Conservation (phyloP, 345 rosid species). For the Camelina neglecta region DNA sequence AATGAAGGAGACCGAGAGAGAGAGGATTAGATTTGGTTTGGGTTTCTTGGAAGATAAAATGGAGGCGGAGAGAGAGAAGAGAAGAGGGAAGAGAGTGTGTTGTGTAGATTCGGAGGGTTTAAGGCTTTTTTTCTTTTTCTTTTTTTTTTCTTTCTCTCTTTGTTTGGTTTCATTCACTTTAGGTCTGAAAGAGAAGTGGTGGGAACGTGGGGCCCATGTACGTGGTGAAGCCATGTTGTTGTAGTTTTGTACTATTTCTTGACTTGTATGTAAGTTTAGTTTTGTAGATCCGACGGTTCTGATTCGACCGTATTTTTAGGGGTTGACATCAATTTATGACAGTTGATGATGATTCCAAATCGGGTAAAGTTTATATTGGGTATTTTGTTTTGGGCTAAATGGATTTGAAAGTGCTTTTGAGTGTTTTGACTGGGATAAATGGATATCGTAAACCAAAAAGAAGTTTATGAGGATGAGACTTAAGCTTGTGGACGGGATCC, state of each 20-base stretch:
- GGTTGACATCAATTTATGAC: constrained; percentile 39
- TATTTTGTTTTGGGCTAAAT: too few relatives aligned
- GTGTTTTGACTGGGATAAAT: too few relatives aligned
- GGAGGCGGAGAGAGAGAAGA: constrained; percentile 47
- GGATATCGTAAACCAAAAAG: too few relatives aligned
- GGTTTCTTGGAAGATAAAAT: constrained; percentile 2
- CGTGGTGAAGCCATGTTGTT: constrained; percentile 4
- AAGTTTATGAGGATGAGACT: too few relatives aligned
- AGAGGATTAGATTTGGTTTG: constrained; percentile 35
- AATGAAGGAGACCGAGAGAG: constrained; percentile 39
- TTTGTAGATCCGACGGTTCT: constrained; percentile 39
- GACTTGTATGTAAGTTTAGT: too few relatives aligned
- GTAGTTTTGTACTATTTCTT: background rate
- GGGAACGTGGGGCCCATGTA: constrained; percentile 44
- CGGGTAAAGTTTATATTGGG: too few relatives aligned
- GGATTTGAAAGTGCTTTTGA: too few relatives aligned
- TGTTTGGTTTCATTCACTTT: background rate
- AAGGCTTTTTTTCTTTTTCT: constrained; percentile 11
- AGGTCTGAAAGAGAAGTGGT: constrained; percentile 40
- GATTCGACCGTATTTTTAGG: constrained; percentile 40
- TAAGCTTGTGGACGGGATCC: too few relatives aligned
- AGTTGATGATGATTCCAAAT: background rate
- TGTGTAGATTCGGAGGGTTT: constrained; percentile 41
- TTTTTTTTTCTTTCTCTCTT: too few relatives aligned
- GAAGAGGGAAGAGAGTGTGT: constrained; percentile 35